Base-by-base conservation (phyloP, 306 rosid species). In the Bauhinia variegata region DNA sequence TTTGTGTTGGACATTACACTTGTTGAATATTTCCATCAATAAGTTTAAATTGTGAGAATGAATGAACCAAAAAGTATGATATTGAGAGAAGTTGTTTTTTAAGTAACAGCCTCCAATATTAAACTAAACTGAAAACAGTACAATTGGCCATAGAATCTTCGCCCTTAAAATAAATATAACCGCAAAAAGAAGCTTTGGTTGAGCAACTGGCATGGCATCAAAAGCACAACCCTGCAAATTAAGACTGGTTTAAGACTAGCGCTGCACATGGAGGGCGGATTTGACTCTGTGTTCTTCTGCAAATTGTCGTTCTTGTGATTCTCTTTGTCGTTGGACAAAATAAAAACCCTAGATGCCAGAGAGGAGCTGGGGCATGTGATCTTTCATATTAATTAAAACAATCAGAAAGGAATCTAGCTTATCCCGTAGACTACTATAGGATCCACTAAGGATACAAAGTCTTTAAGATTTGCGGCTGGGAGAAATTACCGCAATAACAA, bases 361-460 rank as follows among this genome's bases (percentile, higher is more conserved):
- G 28, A 23, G n/a, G n/a, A n/a, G n/a, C n/a, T 23, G 2, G 28
- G 28, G 28, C 28, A 23, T 1, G 28, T 23, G 28, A 23, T 23
- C 28, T 23, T 23, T 23, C 28, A 23, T 23, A n/a, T 23, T 52
- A 57, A 66, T 71, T 56, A 18, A 66, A 60, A 37, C 70, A 15
- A 54, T 13, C 63, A 46, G 33, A 12, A 49, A 67, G 79, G 79
- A 73, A 67, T 73, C 83, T 73, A 55, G 63, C 72, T 39, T 61
- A 4, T 43, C 4, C 49, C 38, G 1, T 46, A 53, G 60, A 2
- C 60, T 7, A 31, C 17, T 12, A n/a, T n/a, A 28, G 70, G 69
- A 60, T 72, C 71, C 75, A 8, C n/a, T n/a, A n/a, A 10, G 39
- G 17, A 37, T 46, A 32, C 63, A 68, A n/a, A 12, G 7, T 31